phyloP scores from a whole-genome alignment of 1,284 basidiomycete species.

The Cutaneotrichosporon mucoides region DNA sequence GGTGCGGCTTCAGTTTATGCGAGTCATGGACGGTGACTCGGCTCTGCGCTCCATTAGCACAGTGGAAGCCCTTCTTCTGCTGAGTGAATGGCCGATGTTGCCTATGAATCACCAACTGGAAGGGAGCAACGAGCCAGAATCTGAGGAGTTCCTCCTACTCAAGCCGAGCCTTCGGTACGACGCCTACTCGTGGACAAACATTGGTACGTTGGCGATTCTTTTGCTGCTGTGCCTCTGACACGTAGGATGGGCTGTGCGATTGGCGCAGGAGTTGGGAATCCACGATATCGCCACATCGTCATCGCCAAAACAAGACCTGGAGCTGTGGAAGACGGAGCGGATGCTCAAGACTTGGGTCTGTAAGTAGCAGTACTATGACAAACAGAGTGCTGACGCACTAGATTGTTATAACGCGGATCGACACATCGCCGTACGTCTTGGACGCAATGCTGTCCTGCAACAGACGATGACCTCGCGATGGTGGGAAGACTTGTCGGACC shows the following conservation, averaged over 20 bases:
- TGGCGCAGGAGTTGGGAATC: conserved; percentile 17
- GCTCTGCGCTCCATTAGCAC: conserved; percentile 6
- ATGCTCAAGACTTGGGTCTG: conserved; percentile 17
- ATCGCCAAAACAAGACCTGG: neutral
- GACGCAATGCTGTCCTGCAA: too few relatives aligned
- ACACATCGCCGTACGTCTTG: too few relatives aligned
- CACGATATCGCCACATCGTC: conserved; percentile 10
- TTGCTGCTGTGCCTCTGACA: neutral
- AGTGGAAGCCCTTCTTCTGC: conserved; percentile 14
- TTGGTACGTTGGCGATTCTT: neutral
- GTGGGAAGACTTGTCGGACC: conserved; percentile 13
- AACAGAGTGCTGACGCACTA: neutral
- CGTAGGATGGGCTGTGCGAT: conserved; percentile 8
- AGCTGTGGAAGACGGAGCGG: conserved; percentile 8
- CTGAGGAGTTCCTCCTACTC: conserved; percentile 8
- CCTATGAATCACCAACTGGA: conserved; percentile 1
- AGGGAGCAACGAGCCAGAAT: neutral
- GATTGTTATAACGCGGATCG: conserved; percentile 14
- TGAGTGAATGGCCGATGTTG: conserved; percentile 17
- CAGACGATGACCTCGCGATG: conserved; percentile 16
- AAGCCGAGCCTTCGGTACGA: conserved; percentile 13
- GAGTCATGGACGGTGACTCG: conserved; percentile 13
- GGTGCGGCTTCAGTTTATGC: conserved; percentile 9
- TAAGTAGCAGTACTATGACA: neutral
- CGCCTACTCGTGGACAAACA: conserved; percentile 12